Evolutionary conservation across 2,329 filamentous ascomycete genomes (phyloP), one percentile per base, ranked within the genome.

Genomic region (Microsporum canis): DNA sequence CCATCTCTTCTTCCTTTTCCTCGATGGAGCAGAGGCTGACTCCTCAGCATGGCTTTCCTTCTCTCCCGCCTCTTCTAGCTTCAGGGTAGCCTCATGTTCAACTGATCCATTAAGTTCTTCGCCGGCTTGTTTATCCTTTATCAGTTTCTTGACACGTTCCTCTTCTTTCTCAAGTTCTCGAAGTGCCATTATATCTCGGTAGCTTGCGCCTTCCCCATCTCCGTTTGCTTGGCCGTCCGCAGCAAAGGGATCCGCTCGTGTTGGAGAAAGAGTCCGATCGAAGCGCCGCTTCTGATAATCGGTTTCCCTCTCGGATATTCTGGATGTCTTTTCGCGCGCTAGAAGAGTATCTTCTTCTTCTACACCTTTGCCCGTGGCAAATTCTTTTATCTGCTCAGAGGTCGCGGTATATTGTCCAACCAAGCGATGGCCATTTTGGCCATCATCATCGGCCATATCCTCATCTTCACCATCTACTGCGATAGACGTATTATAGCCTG

Each of bases 261-360:
- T 91, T 3, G 91, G 91, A 27, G 90, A 94, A 65, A 97, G 80
- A 53, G 74, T 70, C 64, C 94, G 90, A 72, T 96, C 87, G 74
- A 95, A 95, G 63, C 91, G 86, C 66, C 91, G 89, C 77, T 95
- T 96, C 77, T 99, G 95, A 73, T 99, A 99, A 71, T 97, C 92
- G 65, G 91, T 95, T 79, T 97, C 92, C 69, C 94, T 88, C 71
- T 95, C 92, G 63, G 87, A 81, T 71, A 99, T 97, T 68, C 92
- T 87, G 62, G 88, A 91, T 73, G 90, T 89, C 76, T 92, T 89
- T 79, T 97, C 94, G 67, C 87, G 84, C 51, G 88, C 88, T 58
- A 91, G 82, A 64, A 99, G 80, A 5, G 92, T 87, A 70, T 99
- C 95, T 62, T 92, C 90, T 76, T 96, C 92, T 72, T 95, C 92